phyloP scores from a whole-genome alignment of 306 rosid species.

The Acacia melanoxylon region DNA sequence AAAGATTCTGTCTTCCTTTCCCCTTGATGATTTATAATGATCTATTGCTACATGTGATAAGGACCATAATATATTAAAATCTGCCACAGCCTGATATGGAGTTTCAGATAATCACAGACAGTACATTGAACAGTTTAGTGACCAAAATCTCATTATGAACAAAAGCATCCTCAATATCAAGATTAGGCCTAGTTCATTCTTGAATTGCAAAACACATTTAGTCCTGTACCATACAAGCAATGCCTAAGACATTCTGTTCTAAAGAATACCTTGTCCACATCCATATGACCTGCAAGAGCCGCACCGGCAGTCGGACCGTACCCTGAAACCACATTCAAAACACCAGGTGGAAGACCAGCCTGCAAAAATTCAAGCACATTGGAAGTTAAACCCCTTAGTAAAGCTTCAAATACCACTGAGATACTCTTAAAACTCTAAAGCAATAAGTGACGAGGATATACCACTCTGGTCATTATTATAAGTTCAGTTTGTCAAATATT shows the following conservation, averaged over 20 bases:
- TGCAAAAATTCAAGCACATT: conserved; percentile 32
- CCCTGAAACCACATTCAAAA: conserved; percentile 81
- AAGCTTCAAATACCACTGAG: background rate
- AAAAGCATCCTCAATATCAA: conserved; percentile 9
- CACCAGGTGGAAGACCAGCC: conserved; percentile 99
- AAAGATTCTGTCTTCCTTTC: background rate
- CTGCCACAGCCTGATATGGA: background rate
- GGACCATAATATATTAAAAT: background rate
- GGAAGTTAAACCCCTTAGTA: background rate
- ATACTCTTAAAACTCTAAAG: background rate
- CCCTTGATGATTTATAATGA: background rate
- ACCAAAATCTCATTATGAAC: background rate
- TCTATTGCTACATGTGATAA: background rate
- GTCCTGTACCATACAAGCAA: background rate
- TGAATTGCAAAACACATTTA: background rate
- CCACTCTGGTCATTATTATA: too few species aligned
- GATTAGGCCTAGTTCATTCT: background rate
- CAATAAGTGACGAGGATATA: background rate
- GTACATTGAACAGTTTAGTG: background rate
- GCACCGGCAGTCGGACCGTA: conserved; percentile 92
- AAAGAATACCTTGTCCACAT: conserved; percentile 84
- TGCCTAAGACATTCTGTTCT: background rate
- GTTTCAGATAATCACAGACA: background rate
- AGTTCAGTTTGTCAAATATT: too few species aligned
- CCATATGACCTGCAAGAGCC: conserved; percentile 90